Evolutionary conservation across 192 early-diverging fungal genomes (phyloP).

Genomic region (Linnemannia zychae): DNA sequence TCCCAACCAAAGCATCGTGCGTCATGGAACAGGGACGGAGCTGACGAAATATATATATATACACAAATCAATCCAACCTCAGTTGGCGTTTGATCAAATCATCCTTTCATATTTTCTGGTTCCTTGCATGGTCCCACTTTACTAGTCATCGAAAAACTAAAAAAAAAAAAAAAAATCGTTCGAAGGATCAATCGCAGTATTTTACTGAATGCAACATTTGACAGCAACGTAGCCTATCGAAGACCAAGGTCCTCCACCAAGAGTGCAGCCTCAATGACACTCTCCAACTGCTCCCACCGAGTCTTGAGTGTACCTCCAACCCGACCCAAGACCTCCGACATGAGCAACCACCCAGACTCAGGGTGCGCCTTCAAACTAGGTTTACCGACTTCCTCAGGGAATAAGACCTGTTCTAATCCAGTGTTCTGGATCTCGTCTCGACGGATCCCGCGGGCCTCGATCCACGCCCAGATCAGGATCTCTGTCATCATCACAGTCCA

Average conservation of each 20-base stretch:
- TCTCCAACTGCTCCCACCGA: conserved; percentile 43
- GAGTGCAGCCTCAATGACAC: conserved; percentile 36
- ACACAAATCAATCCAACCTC: not conserved
- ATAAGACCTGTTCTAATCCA: conserved; percentile 26
- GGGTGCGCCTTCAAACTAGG: not conserved
- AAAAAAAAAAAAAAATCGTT: not conserved
- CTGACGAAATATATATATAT: not conserved
- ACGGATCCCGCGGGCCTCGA: conserved; percentile 37
- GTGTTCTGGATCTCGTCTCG: conserved; percentile 36
- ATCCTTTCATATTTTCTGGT: too few species aligned
- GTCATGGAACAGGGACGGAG: not conserved
- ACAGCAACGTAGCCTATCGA: not conserved
- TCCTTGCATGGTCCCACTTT: too few species aligned
- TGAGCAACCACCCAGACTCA: conserved; percentile 36
- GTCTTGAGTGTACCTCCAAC: conserved; percentile 38
- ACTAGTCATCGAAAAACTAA: not conserved
- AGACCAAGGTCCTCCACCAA: conserved; percentile 30
- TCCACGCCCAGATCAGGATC: conserved; percentile 41
- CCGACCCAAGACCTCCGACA: conserved; percentile 16
- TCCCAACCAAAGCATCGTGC: not conserved
- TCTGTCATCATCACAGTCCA: conserved; percentile 51
- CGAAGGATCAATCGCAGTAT: not conserved
- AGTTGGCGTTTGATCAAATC: too few species aligned
- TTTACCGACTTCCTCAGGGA: conserved; percentile 1
- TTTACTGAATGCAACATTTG: not conserved